Percentiles rank a stretch among this genome's conserved stretches.
Conservation (phyloP, 2,329 filamentous ascomycete genomes). For the Escovopsis sp. region DNA sequence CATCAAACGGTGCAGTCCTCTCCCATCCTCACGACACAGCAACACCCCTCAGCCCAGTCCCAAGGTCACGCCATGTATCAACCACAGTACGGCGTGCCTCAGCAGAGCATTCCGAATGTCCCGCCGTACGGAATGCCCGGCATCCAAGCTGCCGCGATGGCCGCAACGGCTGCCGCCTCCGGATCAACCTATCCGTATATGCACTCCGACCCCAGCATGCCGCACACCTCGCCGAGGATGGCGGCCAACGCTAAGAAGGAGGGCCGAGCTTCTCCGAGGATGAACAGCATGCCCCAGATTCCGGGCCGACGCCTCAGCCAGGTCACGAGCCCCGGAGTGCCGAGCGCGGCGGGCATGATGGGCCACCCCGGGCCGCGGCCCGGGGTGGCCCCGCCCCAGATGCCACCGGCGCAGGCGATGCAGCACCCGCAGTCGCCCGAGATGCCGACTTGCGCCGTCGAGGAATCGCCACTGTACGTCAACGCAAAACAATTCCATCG, state of each 20-base stretch:
- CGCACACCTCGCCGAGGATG: constrained; percentile 65
- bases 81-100: constrained; percentile 59
- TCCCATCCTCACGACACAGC: constrained; percentile 66
- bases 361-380: constrained; percentile 44
- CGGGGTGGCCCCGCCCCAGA: constrained; percentile 41
- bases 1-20: constrained; percentile 58
- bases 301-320: constrained; percentile 59
- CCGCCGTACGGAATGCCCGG: constrained; percentile 59
- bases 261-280: constrained; percentile 63
- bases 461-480: constrained; percentile 92
- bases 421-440: constrained; percentile 66
- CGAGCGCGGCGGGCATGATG: constrained; percentile 62
- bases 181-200: constrained; percentile 65
- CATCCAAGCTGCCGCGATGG: constrained; percentile 86
- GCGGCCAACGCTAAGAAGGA: constrained; percentile 58
- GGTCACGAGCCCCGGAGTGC: constrained; percentile 59
- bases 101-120: constrained; percentile 52
- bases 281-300: constrained; percentile 47
- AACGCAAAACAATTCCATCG: constrained; percentile 98
- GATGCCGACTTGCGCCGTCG: constrained; percentile 54
- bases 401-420: constrained; percentile 48
- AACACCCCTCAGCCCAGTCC: constrained; percentile 42
- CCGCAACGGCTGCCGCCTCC: constrained; percentile 76
- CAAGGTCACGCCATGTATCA: constrained; percentile 67
- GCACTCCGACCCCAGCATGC: constrained; percentile 52